phyloP scores from a whole-genome alignment of 2,329 filamentous ascomycete genomes.

The Sphaceloma murrayae region DNA sequence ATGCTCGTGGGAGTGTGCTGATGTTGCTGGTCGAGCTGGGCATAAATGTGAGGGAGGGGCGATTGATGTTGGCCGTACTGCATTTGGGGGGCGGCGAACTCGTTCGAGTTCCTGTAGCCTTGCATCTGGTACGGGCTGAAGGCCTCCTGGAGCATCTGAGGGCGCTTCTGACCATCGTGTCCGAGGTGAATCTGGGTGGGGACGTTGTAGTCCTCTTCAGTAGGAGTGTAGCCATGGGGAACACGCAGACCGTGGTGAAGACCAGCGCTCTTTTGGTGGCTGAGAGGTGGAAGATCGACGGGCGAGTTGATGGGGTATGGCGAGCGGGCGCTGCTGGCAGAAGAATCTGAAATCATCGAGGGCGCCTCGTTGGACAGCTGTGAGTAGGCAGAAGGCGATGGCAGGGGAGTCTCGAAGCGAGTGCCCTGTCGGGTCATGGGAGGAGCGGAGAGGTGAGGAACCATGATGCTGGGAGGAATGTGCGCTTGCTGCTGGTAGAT shows the following conservation, averaged over 20 bases:
- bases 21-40: slow-evolving; percentile 25
- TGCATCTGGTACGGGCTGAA: slow-evolving; percentile 26
- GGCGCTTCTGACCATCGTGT: slow-evolving; percentile 23
- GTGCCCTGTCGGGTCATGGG: slow-evolving; percentile 22
- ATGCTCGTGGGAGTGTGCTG: slow-evolving; percentile 17
- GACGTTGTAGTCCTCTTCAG: slow-evolving; percentile 26
- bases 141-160: slow-evolving; percentile 29
- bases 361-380: slow-evolving; percentile 57
- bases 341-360: slow-evolving; percentile 59
- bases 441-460: slow-evolving; percentile 25
- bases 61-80: slow-evolving; percentile 19
- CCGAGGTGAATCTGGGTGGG: slow-evolving; percentile 25
- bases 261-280: slow-evolving; percentile 20
- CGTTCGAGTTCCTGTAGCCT: slow-evolving; percentile 18
- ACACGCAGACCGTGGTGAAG: slow-evolving; percentile 26
- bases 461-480: slow-evolving; percentile 27
- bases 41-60: slow-evolving; percentile 19
- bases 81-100: slow-evolving; percentile 19
- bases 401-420: slow-evolving; percentile 47
- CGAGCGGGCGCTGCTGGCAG: slow-evolving; percentile 38
- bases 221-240: slow-evolving; percentile 25
- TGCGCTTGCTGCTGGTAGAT: slow-evolving; percentile 20
- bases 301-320: slow-evolving; percentile 38
- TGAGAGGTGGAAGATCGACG: slow-evolving; percentile 36
- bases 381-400: slow-evolving; percentile 53